These are phyloP conservation scores for Plasmopara muralis DNA, from an alignment of 352 stramenopile species.

Conservation along the genomic window DNA sequence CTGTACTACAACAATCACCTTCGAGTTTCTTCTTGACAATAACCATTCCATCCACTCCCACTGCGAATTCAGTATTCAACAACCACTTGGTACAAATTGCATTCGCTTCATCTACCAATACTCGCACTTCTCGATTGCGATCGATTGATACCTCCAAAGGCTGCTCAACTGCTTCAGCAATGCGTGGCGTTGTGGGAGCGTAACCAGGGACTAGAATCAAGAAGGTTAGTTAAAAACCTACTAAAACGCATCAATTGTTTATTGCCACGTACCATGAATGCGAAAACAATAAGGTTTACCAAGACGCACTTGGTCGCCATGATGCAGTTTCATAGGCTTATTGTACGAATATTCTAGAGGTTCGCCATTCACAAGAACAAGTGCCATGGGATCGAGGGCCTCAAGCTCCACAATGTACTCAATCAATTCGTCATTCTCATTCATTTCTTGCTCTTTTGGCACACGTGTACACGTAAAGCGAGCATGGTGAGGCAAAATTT, in stretches of 20 bases:
- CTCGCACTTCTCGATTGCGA: slow-evolving; percentile 15
- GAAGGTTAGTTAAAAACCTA: neutral
- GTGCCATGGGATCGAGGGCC: slow-evolving; percentile 23
- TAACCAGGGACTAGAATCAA: slow-evolving; percentile 16
- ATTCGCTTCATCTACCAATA: slow-evolving; percentile 51
- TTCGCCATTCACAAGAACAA: slow-evolving; percentile 36
- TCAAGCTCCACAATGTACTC: slow-evolving; percentile 33
- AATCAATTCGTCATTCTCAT: slow-evolving; percentile 4
- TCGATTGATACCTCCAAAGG: slow-evolving; percentile 17
- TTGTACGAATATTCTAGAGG: slow-evolving; percentile 14
- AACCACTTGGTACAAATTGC: slow-evolving; percentile 47
- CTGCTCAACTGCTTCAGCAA: slow-evolving; percentile 23
- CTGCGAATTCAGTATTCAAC: slow-evolving; percentile 40
- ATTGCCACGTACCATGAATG: slow-evolving; percentile 31
- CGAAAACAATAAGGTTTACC: slow-evolving; percentile 36
- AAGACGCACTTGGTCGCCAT: slow-evolving; percentile 45
- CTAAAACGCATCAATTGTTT: neutral
- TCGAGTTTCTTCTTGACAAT: slow-evolving; percentile 48
- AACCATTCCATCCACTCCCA: slow-evolving; percentile 17
- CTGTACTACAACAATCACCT: slow-evolving; percentile 30
- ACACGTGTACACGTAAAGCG: slow-evolving; percentile 24
- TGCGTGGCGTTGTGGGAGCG: slow-evolving; percentile 12
- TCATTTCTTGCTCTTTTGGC: slow-evolving; percentile 1
- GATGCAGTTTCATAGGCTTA: slow-evolving; percentile 21
- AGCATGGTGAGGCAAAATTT: slow-evolving; percentile 25